Conservation (phyloP, 129 eudicot genomes). For the Saussurea involucrata region DNA sequence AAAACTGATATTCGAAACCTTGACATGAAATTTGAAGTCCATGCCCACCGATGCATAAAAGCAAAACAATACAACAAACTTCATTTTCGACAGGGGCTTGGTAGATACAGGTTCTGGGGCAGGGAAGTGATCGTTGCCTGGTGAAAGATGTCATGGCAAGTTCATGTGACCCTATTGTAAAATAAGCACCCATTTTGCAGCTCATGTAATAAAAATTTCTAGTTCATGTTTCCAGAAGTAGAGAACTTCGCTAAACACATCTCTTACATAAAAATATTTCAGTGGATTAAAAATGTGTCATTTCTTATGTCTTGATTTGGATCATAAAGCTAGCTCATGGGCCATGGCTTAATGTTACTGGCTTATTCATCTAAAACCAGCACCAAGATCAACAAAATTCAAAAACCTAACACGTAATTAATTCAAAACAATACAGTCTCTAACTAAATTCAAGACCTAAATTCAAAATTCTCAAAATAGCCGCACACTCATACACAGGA, state of each 20-base stretch:
- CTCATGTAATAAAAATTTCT: not conserved
- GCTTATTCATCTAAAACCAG: not conserved
- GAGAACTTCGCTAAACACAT: not conserved
- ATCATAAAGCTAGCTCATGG: not conserved
- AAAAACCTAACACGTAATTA: slow-evolving; percentile 2
- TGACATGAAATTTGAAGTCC: too few relatives aligned
- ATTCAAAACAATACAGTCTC: not conserved
- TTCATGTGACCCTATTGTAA: not conserved
- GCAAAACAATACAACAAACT: too few relatives aligned
- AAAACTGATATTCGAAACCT: too few relatives aligned
- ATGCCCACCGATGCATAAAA: too few relatives aligned
- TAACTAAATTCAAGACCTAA: not conserved
- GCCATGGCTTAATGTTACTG: not conserved
- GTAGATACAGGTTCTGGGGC: too few relatives aligned
- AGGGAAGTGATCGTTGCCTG: too few relatives aligned
- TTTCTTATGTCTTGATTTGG: not conserved
- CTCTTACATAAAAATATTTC: not conserved
- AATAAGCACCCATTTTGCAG: not conserved
- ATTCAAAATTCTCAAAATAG: not conserved
- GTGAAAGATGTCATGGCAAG: too few relatives aligned
- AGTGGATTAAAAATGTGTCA: not conserved
- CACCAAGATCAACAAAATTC: slow-evolving; percentile 8
- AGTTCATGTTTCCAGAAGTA: not conserved
- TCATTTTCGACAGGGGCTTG: too few relatives aligned
- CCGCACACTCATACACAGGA: not conserved